These are phyloP conservation scores for Sanghuangporus weigelae DNA, from an alignment of 1,284 basidiomycete species.

Conservation along the genomic window DNA sequence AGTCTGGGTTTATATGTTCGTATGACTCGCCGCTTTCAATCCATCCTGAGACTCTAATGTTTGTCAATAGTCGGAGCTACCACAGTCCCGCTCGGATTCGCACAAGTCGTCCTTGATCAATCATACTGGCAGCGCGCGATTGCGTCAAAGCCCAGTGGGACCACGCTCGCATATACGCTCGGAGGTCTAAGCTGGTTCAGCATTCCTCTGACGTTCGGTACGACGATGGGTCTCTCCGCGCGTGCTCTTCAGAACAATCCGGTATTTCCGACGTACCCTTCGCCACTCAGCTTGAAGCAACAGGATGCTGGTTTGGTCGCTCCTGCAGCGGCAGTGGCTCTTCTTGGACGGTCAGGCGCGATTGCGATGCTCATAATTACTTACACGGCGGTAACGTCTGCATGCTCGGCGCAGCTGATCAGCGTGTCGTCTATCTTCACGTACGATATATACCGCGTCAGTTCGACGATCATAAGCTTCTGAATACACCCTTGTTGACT, in stretches of 20 bases:
- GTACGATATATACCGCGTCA: constrained; percentile 16
- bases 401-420: constrained; percentile 55
- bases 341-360: constrained; percentile 48
- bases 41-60: background rate
- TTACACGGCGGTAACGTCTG: constrained; percentile 54
- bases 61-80: constrained; percentile 7
- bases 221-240: constrained; percentile 50
- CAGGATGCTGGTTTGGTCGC: constrained; percentile 48
- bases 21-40: background rate
- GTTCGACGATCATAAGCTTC: background rate
- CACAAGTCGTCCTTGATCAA: constrained; percentile 32
- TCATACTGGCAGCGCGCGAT: constrained; percentile 26
- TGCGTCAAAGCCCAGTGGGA: constrained; percentile 22
- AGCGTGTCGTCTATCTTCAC: constrained; percentile 39
- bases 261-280: constrained; percentile 48
- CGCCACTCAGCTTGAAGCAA: constrained; percentile 41
- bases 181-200: constrained; percentile 62
- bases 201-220: constrained; percentile 54
- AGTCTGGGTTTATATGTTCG: constrained; percentile 48
- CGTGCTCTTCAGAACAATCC: constrained; percentile 47
- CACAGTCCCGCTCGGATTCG: constrained; percentile 10
- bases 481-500: background rate
- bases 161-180: constrained; percentile 34
- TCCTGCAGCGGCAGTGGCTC: constrained; percentile 45
- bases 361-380: constrained; percentile 47